Evolutionary conservation across 495 filamentous ascomycete genomes (phyloP).

Genomic region (Xanthoparmelia taractica): DNA sequence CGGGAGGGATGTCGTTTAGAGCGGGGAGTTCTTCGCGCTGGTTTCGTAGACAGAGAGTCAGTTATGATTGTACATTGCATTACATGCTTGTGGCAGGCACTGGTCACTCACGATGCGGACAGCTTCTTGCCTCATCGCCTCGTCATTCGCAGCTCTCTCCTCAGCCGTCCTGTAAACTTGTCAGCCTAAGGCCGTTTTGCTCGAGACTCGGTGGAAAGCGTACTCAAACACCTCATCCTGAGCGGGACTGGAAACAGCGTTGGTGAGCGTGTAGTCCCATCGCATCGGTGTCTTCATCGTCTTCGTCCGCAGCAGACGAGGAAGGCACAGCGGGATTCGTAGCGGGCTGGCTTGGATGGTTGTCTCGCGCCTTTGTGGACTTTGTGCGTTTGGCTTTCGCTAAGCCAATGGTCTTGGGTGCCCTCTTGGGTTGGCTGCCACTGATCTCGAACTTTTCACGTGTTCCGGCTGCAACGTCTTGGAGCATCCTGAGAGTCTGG

Average conservation of each 20-base stretch:
- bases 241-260: not conserved
- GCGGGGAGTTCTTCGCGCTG: not conserved
- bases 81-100: not conserved
- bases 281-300: not conserved
- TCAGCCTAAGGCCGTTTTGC: not conserved
- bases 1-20: not conserved
- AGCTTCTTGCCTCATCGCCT: not conserved
- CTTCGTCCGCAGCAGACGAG: not conserved
- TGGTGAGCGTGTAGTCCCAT: not conserved
- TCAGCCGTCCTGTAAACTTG: not conserved
- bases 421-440: not conserved
- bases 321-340: not conserved
- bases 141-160: not conserved
- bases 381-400: not conserved
- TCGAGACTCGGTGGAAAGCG: not conserved
- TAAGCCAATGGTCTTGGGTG: not conserved
- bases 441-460: not conserved
- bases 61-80: not conserved
- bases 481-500: constrained; percentile 1
- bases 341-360: not conserved
- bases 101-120: not conserved
- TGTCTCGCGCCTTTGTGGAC: not conserved
- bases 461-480: not conserved
- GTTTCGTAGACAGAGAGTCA: not conserved
- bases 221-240: not conserved